Base-by-base conservation (phyloP, 2,329 filamentous ascomycete species). In the Eutypella sp. region DNA sequence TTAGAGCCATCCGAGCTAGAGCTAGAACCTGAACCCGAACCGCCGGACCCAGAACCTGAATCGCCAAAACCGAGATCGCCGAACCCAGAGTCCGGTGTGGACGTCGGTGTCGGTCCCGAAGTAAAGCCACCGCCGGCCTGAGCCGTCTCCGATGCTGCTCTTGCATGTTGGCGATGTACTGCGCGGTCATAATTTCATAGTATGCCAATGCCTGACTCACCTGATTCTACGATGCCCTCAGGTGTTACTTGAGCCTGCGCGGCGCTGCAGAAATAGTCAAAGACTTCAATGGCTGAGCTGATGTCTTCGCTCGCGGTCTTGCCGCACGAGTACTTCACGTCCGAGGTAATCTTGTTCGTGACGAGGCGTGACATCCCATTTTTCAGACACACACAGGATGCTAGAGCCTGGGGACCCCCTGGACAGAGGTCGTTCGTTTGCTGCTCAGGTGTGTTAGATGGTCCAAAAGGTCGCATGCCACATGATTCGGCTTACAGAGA, bases 341-440 rank as follows among this genome's bases (percentile, higher is more conserved):
- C 54, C 1, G 68, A 71, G 0, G 69, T 72, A n/a, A 79, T 62
- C 3, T 53, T 57, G 51, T 64, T 73, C 5, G 68, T 68, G 5
- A 78, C 60, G 1, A 57, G 53, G n/a, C 59, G 61, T 1, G 66
- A 66, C 63, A 78, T 72, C 19, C 69, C 68, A 3, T 67, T 67
- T 50, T 78, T 77, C 44, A 79, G 50, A 46, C 76, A 80, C 4
- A 67, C 68, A 47, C 76, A 79, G 0, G 74, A 78, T 1, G 75
- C 76, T 2, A 79, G 61, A 9, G 70, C 72, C 49, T 74, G 64
- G 1, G 74, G 72, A 0, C 73, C 75, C 1, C 56, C 52, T 1
- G 70, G 72, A 38, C 76, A 79, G 23, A 70, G 42, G n/a, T 62
- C 58, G 11, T 57, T 55, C 0, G 65, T 66, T 62, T 70, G 64